Conservation (phyloP, 2,329 filamentous ascomycete species). For the Scopulariopsis brevicaulis region DNA sequence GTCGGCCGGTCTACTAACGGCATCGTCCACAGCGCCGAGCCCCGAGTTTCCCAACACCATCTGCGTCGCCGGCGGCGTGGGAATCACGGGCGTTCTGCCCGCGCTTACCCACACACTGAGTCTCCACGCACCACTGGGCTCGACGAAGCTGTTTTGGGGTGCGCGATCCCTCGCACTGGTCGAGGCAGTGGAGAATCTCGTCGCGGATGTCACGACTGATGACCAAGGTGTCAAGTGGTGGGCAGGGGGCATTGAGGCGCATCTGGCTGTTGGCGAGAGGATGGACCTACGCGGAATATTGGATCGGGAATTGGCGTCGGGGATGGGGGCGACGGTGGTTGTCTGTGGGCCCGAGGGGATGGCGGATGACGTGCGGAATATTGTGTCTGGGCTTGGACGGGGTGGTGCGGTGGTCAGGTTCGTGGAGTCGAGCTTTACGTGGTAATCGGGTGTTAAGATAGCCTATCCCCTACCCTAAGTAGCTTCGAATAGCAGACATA, state of each 20-base stretch:
- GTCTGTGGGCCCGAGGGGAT: constrained; percentile 16
- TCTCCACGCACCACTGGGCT: constrained; percentile 6
- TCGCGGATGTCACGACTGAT: constrained; percentile 15
- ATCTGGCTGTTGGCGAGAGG: constrained; percentile 4
- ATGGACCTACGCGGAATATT: constrained; percentile 15
- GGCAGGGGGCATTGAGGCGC: background rate
- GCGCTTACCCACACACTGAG: constrained; percentile 11
- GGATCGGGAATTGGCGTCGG: constrained; percentile 11
- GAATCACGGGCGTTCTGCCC: constrained; percentile 17
- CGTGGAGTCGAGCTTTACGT: constrained; percentile 11
- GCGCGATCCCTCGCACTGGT: constrained; percentile 13
- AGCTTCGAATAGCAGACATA: too few species aligned
- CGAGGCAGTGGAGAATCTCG: constrained; percentile 13
- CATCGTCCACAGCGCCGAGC: background rate
- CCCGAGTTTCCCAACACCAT: constrained; percentile 14
- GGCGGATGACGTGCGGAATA: constrained; percentile 17
- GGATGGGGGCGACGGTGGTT: constrained; percentile 13
- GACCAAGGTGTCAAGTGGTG: constrained; percentile 5
- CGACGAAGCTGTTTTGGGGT: constrained; percentile 18
- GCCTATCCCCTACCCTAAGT: too few species aligned
- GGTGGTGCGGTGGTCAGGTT: constrained; percentile 10
- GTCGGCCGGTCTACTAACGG: background rate
- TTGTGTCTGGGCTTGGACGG: constrained; percentile 13
- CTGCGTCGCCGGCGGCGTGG: constrained; percentile 19
- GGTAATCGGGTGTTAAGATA: background rate